Conservation (phyloP, 2,329 filamentous ascomycete species). For the Botrytis hyacinthi region DNA sequence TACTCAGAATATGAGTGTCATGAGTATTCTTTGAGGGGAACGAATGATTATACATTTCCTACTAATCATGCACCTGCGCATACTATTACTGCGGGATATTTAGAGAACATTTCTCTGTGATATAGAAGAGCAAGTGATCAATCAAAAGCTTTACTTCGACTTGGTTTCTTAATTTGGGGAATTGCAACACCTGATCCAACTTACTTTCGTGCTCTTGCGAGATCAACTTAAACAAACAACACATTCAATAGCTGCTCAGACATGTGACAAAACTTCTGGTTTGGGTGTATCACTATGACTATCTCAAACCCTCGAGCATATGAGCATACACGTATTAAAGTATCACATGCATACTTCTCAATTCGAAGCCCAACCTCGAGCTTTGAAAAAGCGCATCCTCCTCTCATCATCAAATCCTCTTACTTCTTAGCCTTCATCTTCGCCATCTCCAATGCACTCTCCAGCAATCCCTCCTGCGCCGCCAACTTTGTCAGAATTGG, state of each 20-base stretch:
- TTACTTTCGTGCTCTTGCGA: too few relatives aligned
- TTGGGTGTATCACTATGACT: background rate
- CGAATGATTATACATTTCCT: background rate
- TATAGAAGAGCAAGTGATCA: background rate
- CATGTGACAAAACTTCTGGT: background rate
- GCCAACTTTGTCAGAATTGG: constrained; percentile 20
- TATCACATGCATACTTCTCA: background rate
- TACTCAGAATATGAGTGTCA: background rate
- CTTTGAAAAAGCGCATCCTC: background rate
- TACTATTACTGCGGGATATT: background rate
- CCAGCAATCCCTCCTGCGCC: constrained; percentile 17
- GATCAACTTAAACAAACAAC: background rate
- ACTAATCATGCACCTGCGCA: background rate
- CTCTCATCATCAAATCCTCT: background rate
- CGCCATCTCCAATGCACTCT: constrained; percentile 15
- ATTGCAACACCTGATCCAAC: background rate
- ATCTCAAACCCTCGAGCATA: too few relatives aligned
- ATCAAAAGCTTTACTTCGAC: background rate
- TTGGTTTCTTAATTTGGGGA: background rate
- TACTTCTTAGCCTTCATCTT: constrained; percentile 12
- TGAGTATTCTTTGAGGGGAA: background rate
- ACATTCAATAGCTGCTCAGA: background rate
- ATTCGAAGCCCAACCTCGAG: background rate
- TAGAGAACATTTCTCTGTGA: background rate
- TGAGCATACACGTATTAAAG: too few relatives aligned